Conservation (phyloP, 306 rosid species). For the Vicia faba region DNA sequence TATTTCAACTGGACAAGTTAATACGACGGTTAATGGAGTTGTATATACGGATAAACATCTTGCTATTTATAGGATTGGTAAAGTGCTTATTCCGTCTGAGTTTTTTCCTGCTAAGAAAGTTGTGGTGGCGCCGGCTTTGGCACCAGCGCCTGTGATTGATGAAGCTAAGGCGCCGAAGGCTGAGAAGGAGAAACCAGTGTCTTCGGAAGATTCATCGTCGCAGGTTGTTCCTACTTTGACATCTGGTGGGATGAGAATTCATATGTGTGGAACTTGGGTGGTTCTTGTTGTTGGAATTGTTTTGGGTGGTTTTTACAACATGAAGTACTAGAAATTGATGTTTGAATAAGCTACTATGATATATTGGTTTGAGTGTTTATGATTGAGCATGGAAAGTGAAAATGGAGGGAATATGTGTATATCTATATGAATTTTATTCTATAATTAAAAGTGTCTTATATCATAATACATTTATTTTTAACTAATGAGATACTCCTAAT, state of each 20-base stretch:
- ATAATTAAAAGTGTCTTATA: background rate
- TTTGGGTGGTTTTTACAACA: background rate
- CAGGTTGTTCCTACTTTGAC: slow-evolving; percentile 46
- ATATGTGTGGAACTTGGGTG: slow-evolving; percentile 20
- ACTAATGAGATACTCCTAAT: no score
- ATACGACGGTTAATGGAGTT: slow-evolving; percentile 58
- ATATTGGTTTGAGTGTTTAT: background rate
- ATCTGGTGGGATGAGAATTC: background rate
- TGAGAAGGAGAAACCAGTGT: slow-evolving; percentile 42
- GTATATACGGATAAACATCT: slow-evolving; percentile 60
- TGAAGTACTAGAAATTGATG: background rate
- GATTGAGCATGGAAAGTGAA: background rate
- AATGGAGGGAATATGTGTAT: background rate
- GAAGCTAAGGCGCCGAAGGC: slow-evolving; percentile 42
- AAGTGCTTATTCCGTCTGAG: slow-evolving; percentile 58
- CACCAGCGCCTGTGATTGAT: slow-evolving; percentile 1
- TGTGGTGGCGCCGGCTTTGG: slow-evolving; percentile 19
- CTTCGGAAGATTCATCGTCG: slow-evolving; percentile 24
- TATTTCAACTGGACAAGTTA: slow-evolving; percentile 55
- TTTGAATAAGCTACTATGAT: background rate
- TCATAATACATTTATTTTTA: no score
- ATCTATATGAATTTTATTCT: background rate
- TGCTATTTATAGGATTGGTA: slow-evolving; percentile 61
- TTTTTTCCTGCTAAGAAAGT: slow-evolving; percentile 45
- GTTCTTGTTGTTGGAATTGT: slow-evolving; percentile 44